These are phyloP conservation scores for Panicum virgatum DNA, from an alignment of 202 grass and related monocot species.

Conservation along the genomic window DNA sequence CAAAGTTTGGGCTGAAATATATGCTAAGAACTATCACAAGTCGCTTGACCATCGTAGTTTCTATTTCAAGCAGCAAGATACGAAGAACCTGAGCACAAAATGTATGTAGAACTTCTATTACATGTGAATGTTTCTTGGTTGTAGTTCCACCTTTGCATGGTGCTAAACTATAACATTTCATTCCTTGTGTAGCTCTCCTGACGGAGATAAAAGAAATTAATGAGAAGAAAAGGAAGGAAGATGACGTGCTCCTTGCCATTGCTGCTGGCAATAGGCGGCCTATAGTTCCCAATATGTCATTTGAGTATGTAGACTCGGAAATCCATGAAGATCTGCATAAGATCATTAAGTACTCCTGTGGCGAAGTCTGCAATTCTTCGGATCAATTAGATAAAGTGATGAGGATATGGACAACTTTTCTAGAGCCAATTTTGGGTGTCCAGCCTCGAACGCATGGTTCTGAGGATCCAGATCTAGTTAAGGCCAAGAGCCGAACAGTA, in stretches of 20 bases:
- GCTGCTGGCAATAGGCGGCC: conserved; percentile 70
- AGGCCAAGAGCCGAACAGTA: conserved; percentile 53
- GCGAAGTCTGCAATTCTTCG: conserved; percentile 76
- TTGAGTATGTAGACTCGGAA: conserved; percentile 69
- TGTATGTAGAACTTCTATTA: conserved; percentile 47
- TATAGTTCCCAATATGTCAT: conserved; percentile 86
- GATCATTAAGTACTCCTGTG: conserved; percentile 91
- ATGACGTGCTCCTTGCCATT: conserved; percentile 81
- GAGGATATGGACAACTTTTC: conserved; percentile 77
- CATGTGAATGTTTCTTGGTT: conserved; percentile 34
- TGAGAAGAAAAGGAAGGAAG: conserved; percentile 93
- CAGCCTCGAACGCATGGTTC: conserved; percentile 45
- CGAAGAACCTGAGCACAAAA: conserved; percentile 93
- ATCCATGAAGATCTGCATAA: conserved; percentile 92
- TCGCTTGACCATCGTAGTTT: conserved; percentile 98
- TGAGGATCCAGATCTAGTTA: conserved; percentile 53
- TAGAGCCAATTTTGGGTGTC: conserved; percentile 87
- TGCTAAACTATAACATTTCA: conserved; percentile 30
- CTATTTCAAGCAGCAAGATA: conserved; percentile 99
- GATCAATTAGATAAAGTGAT: conserved; percentile 87
- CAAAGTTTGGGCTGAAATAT: conserved; percentile 97
- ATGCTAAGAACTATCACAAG: conserved; percentile 98
- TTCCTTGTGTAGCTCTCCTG: conserved; percentile 79
- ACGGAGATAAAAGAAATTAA: conserved; percentile 96
- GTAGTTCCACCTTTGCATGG: conserved; percentile 32